Evolutionary conservation across 345 rosid genomes (phyloP).

Genomic region (Eucalyptus victrix): DNA sequence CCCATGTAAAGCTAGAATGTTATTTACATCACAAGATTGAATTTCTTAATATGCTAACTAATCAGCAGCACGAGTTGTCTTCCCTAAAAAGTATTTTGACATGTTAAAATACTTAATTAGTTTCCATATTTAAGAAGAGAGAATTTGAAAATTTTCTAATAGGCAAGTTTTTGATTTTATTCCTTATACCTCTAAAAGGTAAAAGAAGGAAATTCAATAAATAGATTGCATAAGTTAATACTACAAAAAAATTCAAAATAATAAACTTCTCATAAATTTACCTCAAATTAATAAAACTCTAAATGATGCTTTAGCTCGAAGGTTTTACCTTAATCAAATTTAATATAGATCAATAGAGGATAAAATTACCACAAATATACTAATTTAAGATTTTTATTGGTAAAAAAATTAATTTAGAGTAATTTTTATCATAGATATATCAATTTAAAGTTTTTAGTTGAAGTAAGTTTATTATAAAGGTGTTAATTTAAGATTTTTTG

Average conservation of each 20-base stretch:
- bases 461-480: too few species aligned
- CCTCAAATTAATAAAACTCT: too few species aligned
- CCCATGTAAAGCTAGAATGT: neutral
- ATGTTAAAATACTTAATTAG: neutral
- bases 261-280: accelerated
- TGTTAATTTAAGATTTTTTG: too few species aligned
- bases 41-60: neutral
- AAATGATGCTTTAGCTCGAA: too few species aligned
- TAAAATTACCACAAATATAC: too few species aligned
- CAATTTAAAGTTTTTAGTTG: too few species aligned
- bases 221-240: neutral
- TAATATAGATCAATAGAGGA: too few species aligned
- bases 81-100: neutral
- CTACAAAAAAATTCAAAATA: accelerated
- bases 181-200: neutral
- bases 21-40: neutral
- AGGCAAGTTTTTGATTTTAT: neutral
- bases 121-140: neutral
- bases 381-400: accelerated
- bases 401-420: too few species aligned
- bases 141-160: neutral
- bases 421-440: too few species aligned
- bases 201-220: too few species aligned
- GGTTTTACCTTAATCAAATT: neutral
- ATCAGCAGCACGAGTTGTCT: accelerated